These are phyloP conservation scores for Stachybotrys chlorohalonatus DNA, from an alignment of 2,329 filamentous ascomycete genomes.

Conservation along the genomic window DNA sequence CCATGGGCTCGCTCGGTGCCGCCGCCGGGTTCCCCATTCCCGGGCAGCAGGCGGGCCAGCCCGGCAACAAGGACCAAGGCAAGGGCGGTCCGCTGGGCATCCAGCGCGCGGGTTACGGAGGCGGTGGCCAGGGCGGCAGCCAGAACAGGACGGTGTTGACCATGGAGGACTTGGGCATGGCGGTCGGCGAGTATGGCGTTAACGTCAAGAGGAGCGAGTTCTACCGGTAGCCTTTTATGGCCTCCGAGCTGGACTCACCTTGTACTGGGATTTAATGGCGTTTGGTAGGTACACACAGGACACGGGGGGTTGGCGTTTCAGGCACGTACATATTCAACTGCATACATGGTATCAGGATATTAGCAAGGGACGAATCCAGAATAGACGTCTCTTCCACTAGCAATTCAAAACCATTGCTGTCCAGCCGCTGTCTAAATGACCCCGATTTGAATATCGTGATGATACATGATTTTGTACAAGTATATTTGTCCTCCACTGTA, in stretches of 20 bases:
- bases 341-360: background rate
- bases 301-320: background rate
- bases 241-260: background rate
- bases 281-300: constrained; percentile 1
- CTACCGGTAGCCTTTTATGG: constrained; percentile 52
- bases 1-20: constrained; percentile 77
- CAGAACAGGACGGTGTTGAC: constrained; percentile 92
- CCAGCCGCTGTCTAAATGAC: background rate
- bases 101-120: constrained; percentile 72
- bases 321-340: background rate
- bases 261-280: constrained; percentile 3
- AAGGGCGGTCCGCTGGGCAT: constrained; percentile 57
- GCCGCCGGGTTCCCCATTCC: constrained; percentile 60
- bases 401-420: background rate
- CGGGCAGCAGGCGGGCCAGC: constrained; percentile 50
- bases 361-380: background rate
- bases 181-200: constrained; percentile 93
- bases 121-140: constrained; percentile 78
- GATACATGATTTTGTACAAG: constrained; percentile 12
- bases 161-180: constrained; percentile 98
- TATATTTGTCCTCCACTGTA: background rate
- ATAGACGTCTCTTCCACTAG: background rate
- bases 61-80: constrained; percentile 47
- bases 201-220: constrained; percentile 98
- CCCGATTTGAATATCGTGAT: constrained; percentile 6